phyloP scores from a whole-genome alignment of 2,329 filamentous ascomycete genomes.

The Blumeriella jaapii region DNA sequence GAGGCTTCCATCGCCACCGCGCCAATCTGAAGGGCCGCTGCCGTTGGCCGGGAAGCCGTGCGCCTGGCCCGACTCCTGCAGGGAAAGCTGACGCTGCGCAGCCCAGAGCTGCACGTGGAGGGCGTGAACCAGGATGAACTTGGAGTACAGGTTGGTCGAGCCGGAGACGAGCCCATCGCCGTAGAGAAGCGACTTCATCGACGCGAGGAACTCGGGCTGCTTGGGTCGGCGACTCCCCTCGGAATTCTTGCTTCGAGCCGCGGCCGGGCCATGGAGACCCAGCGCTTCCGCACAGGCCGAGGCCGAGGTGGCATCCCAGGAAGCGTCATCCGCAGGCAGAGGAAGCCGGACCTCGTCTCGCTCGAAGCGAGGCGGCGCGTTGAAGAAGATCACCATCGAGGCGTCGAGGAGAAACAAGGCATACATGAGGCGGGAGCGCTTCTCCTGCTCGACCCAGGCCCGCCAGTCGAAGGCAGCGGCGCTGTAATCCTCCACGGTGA shows the following conservation, averaged over 20 bases:
- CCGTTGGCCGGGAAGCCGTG: conserved; percentile 29
- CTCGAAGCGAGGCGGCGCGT: conserved; percentile 51
- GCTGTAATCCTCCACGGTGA: conserved; percentile 35
- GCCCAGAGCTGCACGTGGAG: conserved; percentile 50
- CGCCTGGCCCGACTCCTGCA: conserved; percentile 19
- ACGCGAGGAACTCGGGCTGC: conserved; percentile 52
- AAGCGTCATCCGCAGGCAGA: conserved; percentile 61
- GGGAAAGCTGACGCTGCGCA: conserved; percentile 34
- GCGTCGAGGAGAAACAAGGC: conserved; percentile 53
- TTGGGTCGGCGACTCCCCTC: conserved; percentile 51
- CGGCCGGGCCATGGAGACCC: conserved; percentile 46
- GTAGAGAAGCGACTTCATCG: conserved; percentile 49
- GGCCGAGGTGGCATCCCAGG: conserved; percentile 54
- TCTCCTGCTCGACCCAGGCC: conserved; percentile 61
- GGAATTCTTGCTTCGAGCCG: conserved; percentile 44
- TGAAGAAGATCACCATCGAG: conserved; percentile 61
- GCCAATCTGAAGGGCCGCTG: conserved; percentile 44
- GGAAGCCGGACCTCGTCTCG: conserved; percentile 52
- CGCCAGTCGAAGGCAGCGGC: conserved; percentile 50
- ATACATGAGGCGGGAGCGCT: conserved; percentile 52
- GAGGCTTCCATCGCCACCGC: conserved; percentile 37
- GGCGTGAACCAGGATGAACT: conserved; percentile 62
- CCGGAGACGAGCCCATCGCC: conserved; percentile 47
- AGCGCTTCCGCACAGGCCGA: conserved; percentile 53
- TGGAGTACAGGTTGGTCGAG: conserved; percentile 60